Percentiles rank a stretch among this genome's conserved stretches.
Evolutionary conservation across 176 grass and related monocot species (phyloP).

Genomic region (Cymbopogon citratus): DNA sequence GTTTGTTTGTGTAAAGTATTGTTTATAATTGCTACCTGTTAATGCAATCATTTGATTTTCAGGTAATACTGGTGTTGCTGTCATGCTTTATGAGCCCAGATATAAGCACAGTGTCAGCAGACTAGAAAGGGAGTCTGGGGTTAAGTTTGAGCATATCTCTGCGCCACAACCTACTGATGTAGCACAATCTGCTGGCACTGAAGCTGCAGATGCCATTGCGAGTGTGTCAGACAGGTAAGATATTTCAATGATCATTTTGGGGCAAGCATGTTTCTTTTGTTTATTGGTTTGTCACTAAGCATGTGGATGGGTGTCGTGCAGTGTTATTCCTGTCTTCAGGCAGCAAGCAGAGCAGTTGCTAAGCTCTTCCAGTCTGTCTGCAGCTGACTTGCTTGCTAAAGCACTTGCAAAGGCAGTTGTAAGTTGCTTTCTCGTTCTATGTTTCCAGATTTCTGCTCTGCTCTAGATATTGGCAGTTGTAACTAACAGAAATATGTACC

Average conservation of each 20-base stretch:
- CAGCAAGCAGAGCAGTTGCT: constrained; percentile 85
- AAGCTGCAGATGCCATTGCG: constrained; percentile 87
- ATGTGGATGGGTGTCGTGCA: constrained; percentile 30
- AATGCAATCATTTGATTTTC: constrained; percentile 30
- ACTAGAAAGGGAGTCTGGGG: constrained; percentile 87
- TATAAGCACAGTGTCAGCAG: constrained; percentile 46
- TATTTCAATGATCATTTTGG: not conserved
- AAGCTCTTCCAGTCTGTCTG: constrained; percentile 55
- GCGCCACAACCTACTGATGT: constrained; percentile 86
- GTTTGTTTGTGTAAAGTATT: not conserved
- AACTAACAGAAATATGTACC: constrained; percentile 21
- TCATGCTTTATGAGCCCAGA: constrained; percentile 87
- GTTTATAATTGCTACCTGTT: not conserved
- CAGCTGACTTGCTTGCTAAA: constrained; percentile 81
- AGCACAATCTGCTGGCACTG: constrained; percentile 82
- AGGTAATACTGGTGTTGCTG: constrained; percentile 86
- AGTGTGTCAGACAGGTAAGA: constrained; percentile 85
- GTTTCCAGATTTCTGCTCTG: not conserved
- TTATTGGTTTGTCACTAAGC: constrained; percentile 7
- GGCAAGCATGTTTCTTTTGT: not conserved
- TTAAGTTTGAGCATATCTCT: constrained; percentile 87
- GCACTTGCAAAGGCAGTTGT: constrained; percentile 96
- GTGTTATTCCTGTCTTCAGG: constrained; percentile 89
- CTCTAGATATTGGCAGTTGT: not conserved
- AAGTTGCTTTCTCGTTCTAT: constrained; percentile 20